Base-by-base conservation (phyloP, 2,329 filamentous ascomycete species). In the Dactylonectria macrodidyma region DNA sequence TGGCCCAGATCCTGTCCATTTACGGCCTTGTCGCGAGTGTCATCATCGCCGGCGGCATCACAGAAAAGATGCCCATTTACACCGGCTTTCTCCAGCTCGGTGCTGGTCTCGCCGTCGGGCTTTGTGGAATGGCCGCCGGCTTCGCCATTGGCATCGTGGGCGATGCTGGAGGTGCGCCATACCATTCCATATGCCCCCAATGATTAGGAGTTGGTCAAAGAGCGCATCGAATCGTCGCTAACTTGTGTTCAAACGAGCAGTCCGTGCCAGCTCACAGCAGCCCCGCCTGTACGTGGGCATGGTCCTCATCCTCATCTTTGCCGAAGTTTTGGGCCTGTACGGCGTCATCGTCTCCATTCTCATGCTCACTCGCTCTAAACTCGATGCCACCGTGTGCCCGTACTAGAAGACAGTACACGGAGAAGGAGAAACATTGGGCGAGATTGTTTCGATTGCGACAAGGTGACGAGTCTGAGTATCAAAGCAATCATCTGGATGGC, bases 1-100 rank as follows among this genome's bases (percentile, higher is more conserved):
- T 85, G 82, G 83, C 83, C 52, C 83, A 84, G 76, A 84, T 85
- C 70, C 79, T 85, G 33, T 82, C 82, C 73, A 84, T 85, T 68
- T 85, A 85, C 73, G 84, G 84, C 59, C 79, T 85, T 46, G 83
- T 85, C 50, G 79, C 79, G 59, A 80, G 79, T 65, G 83, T 85
- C 71, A 81, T 85, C 74, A 85, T 85, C 75, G 79, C 82, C 30
- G 79, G 79, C 65, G 74, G 76, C 66, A 77, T 85, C 59, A 71
- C 73, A 26, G 81, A 84, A 73, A 81, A 81, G 67, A 82, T 84
- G 78, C 75, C 84, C 44, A 73, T 84, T n/a, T 78, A 83, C 71
- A 81, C 81, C 19, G 82, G 79, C 26, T 84, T 85, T 69, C 72
- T 85, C 22, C 82, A 84, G 72, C 77, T 85, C 41, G 83, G 82